Conservation (phyloP, 2,329 filamentous ascomycete species). For the Teratosphaeria viscida region DNA sequence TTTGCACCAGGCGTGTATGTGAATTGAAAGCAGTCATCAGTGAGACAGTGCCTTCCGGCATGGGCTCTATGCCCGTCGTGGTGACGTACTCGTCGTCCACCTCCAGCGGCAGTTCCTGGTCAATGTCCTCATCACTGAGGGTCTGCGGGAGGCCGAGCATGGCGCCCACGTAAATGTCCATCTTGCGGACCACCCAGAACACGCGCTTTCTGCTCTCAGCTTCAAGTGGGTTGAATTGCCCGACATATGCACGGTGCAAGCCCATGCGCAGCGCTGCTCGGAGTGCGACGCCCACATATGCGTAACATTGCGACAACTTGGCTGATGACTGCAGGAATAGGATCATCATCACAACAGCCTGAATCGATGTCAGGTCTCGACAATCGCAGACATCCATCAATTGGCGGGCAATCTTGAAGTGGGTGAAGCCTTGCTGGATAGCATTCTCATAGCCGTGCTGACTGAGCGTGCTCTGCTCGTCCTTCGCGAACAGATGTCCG, state of each 20-base stretch:
- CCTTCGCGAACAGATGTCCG: slow-evolving; percentile 37
- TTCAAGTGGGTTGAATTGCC: slow-evolving; percentile 39
- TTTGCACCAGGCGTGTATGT: slow-evolving; percentile 46
- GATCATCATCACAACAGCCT: slow-evolving; percentile 45
- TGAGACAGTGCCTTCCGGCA: slow-evolving; percentile 45
- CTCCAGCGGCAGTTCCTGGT: slow-evolving; percentile 37
- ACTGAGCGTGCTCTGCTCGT: slow-evolving; percentile 26
- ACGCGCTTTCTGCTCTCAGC: slow-evolving; percentile 40
- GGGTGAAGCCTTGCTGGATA: slow-evolving; percentile 41
- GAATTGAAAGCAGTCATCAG: slow-evolving; percentile 52
- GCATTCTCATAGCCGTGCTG: slow-evolving; percentile 34
- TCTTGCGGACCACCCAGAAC: slow-evolving; percentile 42
- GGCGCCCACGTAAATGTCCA: slow-evolving; percentile 44
- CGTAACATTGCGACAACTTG: slow-evolving; percentile 43
- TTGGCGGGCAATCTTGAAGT: slow-evolving; percentile 39
- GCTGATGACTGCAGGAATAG: slow-evolving; percentile 43
- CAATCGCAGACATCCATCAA: slow-evolving; percentile 44
- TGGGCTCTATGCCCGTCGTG: slow-evolving; percentile 38
- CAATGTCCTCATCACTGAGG: slow-evolving; percentile 39
- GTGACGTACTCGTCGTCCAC: slow-evolving; percentile 43
- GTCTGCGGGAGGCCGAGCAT: slow-evolving; percentile 41
- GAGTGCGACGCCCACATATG: slow-evolving; percentile 42
- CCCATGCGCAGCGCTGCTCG: slow-evolving; percentile 42
- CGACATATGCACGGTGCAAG: slow-evolving; percentile 38
- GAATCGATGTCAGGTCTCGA: slow-evolving; percentile 39